These are phyloP conservation scores for Coleophoma crateriformis DNA, from an alignment of 2,329 filamentous ascomycete genomes.

Conservation along the genomic window DNA sequence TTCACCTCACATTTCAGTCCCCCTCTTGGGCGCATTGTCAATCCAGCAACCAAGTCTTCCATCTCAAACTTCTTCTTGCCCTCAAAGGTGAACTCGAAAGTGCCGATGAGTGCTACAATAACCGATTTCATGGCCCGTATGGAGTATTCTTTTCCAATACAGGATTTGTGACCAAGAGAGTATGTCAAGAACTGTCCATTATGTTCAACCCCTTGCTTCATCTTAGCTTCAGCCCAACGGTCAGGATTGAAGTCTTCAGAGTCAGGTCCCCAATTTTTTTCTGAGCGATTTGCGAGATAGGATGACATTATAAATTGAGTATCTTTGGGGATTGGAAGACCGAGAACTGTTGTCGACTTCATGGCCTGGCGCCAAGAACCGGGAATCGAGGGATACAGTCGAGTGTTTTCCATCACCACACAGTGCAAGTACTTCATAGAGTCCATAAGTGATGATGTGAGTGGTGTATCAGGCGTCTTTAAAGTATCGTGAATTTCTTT, in stretches of 20 bases:
- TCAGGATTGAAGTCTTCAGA: constrained; percentile 56
- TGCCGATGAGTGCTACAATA: constrained; percentile 50
- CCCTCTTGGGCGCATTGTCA: constrained; percentile 52
- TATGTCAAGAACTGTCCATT: constrained; percentile 57
- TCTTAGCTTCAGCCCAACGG: constrained; percentile 36
- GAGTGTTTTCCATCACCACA: constrained; percentile 61
- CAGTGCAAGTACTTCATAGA: constrained; percentile 61
- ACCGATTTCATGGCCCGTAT: constrained; percentile 58
- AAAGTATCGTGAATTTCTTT: constrained; percentile 46
- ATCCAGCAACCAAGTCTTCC: constrained; percentile 43
- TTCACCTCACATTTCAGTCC: constrained; percentile 48
- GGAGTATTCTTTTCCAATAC: constrained; percentile 57
- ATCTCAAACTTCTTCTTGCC: constrained; percentile 35
- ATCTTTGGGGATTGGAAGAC: constrained; percentile 50
- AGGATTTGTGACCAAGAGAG: constrained; percentile 55
- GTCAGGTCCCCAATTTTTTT: constrained; percentile 53
- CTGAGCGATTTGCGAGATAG: constrained; percentile 50
- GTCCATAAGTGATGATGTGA: constrained; percentile 24
- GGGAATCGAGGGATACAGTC: constrained; percentile 62
- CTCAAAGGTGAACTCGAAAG: constrained; percentile 46
- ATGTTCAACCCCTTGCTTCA: constrained; percentile 38
- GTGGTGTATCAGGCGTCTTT: constrained; percentile 25
- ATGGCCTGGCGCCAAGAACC: constrained; percentile 56
- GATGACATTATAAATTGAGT: constrained; percentile 49
- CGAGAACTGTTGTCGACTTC: constrained; percentile 48